Base-by-base conservation (phyloP, 768 basidiomycete species). In the Auricularia heimuer region DNA sequence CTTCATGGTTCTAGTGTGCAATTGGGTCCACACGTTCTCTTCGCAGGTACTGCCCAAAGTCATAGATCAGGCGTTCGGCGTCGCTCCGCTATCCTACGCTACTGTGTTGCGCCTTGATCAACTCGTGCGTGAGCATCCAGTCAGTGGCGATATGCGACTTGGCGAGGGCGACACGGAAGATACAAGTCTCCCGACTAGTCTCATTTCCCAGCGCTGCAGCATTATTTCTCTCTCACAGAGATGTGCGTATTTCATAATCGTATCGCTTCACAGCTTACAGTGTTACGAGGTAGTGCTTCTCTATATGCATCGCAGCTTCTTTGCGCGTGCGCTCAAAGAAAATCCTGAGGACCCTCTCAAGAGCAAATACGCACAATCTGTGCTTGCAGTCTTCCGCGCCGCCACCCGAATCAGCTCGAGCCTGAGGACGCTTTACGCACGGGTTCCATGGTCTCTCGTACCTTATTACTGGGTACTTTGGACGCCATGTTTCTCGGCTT, bases 311-410 rank as follows among this genome's bases (percentile, higher is more conserved):
- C 79, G 86, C 61, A 87, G 84, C 62, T 89, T 85, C 76, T 89
- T 88, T 69, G 86, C 85, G 0, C 85, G 86, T 67, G 85, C 88
- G 0, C 82, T 89, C 76, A 77, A 85, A 4, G 86, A 88, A 68
- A 79, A 84, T 69, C 87, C 88, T n/a, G 77, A 76, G 7, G 88
- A 88, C 68, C 88, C 88, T 3, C 76, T 89, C 16, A 79, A 84
- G 63, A 89, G 86, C 70, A 84, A 86, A 1, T 89, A 85, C 66
- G 86, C 88, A 0, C 87, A 87, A 0, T 89, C 87, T 1, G 87
- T 88, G 73, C 78, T 89, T 24, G 86, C 88, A 1, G 84, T 86
- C 51, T 88, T 88, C 71, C 79, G 86, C 65, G 86, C 84, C 68
- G 87, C 88, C n/a, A 87, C 83, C 16, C 78, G 83, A 21, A 84